These are phyloP conservation scores for Macrolepiota dolichaula DNA, from an alignment of 768 basidiomycete species.

Conservation along the genomic window DNA sequence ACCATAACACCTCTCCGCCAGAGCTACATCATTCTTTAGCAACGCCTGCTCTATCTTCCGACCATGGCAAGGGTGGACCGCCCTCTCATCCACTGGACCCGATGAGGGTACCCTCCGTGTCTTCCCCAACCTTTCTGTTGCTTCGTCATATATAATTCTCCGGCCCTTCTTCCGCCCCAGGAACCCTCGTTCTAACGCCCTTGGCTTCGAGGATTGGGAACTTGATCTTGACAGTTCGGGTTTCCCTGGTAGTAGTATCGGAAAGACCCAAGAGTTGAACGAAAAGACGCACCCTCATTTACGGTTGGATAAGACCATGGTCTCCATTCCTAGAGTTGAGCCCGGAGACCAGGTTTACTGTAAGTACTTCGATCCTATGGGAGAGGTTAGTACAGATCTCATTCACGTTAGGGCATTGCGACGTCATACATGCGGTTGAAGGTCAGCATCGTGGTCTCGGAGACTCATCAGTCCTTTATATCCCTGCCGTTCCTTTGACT, in stretches of 20 bases:
- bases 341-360: slow-evolving; percentile 67
- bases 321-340: slow-evolving; percentile 51
- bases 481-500: slow-evolving; percentile 51
- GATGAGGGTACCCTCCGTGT: slow-evolving; percentile 62
- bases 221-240: slow-evolving; percentile 45
- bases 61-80: slow-evolving; percentile 60
- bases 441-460: slow-evolving; percentile 37
- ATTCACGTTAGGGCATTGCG: slow-evolving; percentile 56
- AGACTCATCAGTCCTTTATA: slow-evolving; percentile 57
- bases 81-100: slow-evolving; percentile 49
- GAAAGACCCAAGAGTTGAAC: slow-evolving; percentile 54
- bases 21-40: slow-evolving; percentile 37
- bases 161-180: slow-evolving; percentile 62
- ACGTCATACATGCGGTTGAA: slow-evolving; percentile 56
- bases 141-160: slow-evolving; percentile 59
- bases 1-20: neutral
- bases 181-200: slow-evolving; percentile 17
- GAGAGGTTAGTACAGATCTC: slow-evolving; percentile 26
- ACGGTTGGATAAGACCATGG: slow-evolving; percentile 52
- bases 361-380: slow-evolving; percentile 18
- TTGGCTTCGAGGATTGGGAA: slow-evolving; percentile 51
- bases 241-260: slow-evolving; percentile 55
- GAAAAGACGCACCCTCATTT: slow-evolving; percentile 61
- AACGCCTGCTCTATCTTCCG: slow-evolving; percentile 53
- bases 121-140: slow-evolving; percentile 52